phyloP scores from a whole-genome alignment of 257 asterid species.

The Verbena officinalis region DNA sequence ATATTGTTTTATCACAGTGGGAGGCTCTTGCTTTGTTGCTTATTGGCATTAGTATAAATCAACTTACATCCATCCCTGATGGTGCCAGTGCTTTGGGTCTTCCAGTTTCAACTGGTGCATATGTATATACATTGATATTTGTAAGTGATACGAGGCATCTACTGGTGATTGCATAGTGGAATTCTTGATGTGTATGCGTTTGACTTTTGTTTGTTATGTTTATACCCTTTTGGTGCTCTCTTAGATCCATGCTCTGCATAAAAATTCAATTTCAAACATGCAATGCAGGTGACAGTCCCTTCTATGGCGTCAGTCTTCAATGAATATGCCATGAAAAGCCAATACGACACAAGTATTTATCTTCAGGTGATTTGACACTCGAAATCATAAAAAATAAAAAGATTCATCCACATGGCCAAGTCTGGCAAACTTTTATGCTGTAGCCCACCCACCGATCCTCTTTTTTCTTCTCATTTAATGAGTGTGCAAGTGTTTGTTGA shows the following conservation, averaged over 20 bases:
- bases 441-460: neutral
- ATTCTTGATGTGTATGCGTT: constrained; percentile 15
- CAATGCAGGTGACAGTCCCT: constrained; percentile 91
- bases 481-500: constrained; percentile 12
- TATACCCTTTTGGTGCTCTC: no score
- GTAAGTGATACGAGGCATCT: constrained; percentile 63
- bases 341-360: constrained; percentile 95
- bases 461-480: neutral
- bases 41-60: constrained; percentile 93
- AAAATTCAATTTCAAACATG: constrained; percentile 22
- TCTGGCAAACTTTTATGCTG: constrained; percentile 1
- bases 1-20: constrained; percentile 57
- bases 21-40: constrained; percentile 99
- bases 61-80: constrained; percentile 85
- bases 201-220: constrained; percentile 10
- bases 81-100: constrained; percentile 81
- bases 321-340: constrained; percentile 97
- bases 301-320: constrained; percentile 97
- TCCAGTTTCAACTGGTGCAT: constrained; percentile 84
- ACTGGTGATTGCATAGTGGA: constrained; percentile 19
- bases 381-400: no score
- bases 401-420: neutral
- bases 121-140: constrained; percentile 79
- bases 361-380: constrained; percentile 86
- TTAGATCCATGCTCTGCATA: constrained; percentile 9